Evolutionary conservation across 495 filamentous ascomycete species (phyloP), one percentile per base, ranked within the genome.

Genomic region (Penicillium angulare): DNA sequence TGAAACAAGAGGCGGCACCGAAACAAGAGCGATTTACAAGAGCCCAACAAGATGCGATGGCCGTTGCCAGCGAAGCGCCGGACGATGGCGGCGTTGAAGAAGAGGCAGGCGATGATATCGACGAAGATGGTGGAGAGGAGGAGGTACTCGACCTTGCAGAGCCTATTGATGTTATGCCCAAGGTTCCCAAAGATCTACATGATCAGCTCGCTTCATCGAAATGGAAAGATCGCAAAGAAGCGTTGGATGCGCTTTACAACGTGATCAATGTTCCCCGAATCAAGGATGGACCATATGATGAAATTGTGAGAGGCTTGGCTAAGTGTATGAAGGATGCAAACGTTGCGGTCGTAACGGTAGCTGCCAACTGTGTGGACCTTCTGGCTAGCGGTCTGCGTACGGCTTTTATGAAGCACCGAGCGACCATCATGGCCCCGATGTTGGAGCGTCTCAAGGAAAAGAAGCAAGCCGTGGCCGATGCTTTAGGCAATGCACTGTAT

Each of bases 301-400:
- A 97, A 53, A 83, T 96, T 60, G 81, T 88, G 35, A 80, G 85
- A 36, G 81, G 78, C 5, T 72, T 97, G 36, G 93, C 93, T 22
- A 97, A 97, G 65, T 89, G 82, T 58, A 97, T 97, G 92, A 97
- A 97, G 66, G 95, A 99, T 63, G 93, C 95, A 41, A 99, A 99
- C 61, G 86, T 99, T 60, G 88, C 89, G 7, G 93, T 97, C 35
- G 95, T 95, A 24, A 92, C 88, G 1, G 85, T 90, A 39, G 93
- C 95, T 8, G 92, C 92, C 15, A 93, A 97, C 63, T 97, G 93
- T 66, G 86, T 96, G 31, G 92, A 97, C 55, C 74, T 88, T 7
- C 72, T 97, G n/a, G 93, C 92, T 9, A 95, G 90, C 63, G 95
- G 95, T 15, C 65, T 97, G 43, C 82, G 90, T 29, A 84, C 79